Percentiles rank a stretch among this genome's conserved stretches.
Evolutionary conservation across 202 grass and related monocot species (phyloP).

Genomic region (Brachypodium distachyon): DNA sequence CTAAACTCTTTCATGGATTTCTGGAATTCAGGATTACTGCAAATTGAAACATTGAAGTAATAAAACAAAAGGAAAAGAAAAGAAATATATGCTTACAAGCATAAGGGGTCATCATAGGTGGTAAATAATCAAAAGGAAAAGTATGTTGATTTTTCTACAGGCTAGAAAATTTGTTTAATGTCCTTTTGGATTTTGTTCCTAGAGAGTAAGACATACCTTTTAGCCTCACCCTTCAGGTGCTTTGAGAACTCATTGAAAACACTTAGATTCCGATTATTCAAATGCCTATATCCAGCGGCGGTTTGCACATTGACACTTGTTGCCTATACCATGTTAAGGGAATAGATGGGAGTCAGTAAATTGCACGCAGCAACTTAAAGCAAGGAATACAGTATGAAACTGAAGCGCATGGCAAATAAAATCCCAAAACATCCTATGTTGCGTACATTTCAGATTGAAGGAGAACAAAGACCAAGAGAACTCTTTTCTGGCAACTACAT

Average conservation of each 20-base stretch:
- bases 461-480: not conserved
- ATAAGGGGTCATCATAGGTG: not conserved
- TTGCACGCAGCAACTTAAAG: not conserved
- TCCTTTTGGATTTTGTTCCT: not conserved
- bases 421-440: not conserved
- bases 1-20: constrained; percentile 78
- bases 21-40: constrained; percentile 86
- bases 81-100: not conserved
- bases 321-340: constrained; percentile 28
- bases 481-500: not conserved
- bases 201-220: constrained; percentile 42
- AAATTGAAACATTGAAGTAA: constrained; percentile 21
- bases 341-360: constrained; percentile 20
- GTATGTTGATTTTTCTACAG: not conserved
- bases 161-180: not conserved
- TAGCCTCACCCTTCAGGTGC: constrained; percentile 89
- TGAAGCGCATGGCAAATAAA: not conserved
- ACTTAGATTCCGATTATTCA: constrained; percentile 66
- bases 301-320: constrained; percentile 26
- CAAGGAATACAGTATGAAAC: not conserved
- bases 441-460: not conserved
- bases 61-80: not conserved
- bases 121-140: not conserved
- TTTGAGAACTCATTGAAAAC: constrained; percentile 95
- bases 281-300: constrained; percentile 25